Evolutionary conservation across 2,329 filamentous ascomycete species (phyloP).

Genomic region (Fusarium sp.): DNA sequence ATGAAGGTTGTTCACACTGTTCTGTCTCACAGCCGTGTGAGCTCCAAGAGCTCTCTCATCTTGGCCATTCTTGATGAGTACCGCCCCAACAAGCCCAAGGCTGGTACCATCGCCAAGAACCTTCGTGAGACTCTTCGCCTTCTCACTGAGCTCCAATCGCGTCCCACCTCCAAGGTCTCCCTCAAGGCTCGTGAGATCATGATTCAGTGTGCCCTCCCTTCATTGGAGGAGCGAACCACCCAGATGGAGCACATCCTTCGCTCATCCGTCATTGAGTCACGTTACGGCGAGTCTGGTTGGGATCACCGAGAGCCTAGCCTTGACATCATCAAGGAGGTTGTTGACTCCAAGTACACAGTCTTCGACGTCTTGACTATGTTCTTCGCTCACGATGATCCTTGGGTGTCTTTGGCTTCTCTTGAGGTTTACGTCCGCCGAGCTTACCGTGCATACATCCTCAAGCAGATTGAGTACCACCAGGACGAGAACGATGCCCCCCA

Average conservation of each 20-base stretch:
- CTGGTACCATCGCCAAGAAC: conserved; percentile 88
- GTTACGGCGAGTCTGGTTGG: conserved; percentile 96
- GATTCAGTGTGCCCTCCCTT: conserved; percentile 96
- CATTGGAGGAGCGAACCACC: conserved; percentile 90
- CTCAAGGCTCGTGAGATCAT: conserved; percentile 97
- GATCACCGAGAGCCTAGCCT: conserved; percentile 94
- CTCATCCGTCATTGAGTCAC: conserved; percentile 95
- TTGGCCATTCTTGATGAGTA: conserved; percentile 94
- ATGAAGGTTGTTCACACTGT: conserved; percentile 87
- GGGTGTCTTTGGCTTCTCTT: conserved; percentile 92
- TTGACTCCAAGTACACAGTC: conserved; percentile 98
- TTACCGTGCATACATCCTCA: conserved; percentile 94
- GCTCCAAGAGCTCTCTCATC: conserved; percentile 92
- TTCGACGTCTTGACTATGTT: conserved; percentile 96
- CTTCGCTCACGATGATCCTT: conserved; percentile 93
- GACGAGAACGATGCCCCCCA: conserved; percentile 76
- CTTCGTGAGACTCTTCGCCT: conserved; percentile 85
- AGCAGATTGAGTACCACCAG: conserved; percentile 89
- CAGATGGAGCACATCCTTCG: conserved; percentile 99
- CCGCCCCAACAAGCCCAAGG: conserved; percentile 91
- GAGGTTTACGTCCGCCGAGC: conserved; percentile 97
- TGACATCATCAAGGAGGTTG: conserved; percentile 94
- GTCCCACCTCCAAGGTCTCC: conserved; percentile 90
- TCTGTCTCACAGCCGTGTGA: conserved; percentile 92
- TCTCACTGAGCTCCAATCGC: conserved; percentile 84